phyloP scores from a whole-genome alignment of 2,329 filamentous ascomycete genomes.

The Furcasterigmium sp. region DNA sequence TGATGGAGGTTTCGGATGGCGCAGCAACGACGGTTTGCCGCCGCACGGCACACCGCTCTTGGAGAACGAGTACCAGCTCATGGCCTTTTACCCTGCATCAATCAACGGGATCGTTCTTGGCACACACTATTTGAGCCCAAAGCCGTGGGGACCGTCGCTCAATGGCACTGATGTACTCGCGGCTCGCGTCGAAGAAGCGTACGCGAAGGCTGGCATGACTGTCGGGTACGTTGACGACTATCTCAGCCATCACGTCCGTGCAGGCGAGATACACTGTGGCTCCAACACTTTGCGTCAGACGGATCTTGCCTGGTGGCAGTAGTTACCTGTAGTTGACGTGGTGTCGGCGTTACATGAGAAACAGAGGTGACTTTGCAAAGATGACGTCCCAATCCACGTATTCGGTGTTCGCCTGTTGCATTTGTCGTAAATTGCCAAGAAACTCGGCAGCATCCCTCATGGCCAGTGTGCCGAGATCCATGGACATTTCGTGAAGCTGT shows the following conservation, averaged over 20 bases:
- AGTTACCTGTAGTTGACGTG: neutral
- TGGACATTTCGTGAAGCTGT: neutral
- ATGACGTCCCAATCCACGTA: neutral
- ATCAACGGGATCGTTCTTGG: constrained; percentile 16
- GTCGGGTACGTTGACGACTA: constrained; percentile 20
- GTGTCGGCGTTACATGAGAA: constrained; percentile 1
- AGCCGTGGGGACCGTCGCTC: constrained; percentile 20
- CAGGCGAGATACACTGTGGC: constrained; percentile 21
- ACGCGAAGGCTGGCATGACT: constrained; percentile 13
- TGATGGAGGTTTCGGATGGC: neutral
- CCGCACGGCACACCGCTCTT: neutral
- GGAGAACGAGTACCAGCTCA: constrained; percentile 5
- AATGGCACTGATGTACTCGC: constrained; percentile 18
- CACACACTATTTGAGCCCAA: constrained; percentile 13
- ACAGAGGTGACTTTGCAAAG: neutral
- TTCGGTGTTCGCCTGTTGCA: neutral
- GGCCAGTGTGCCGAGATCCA: neutral
- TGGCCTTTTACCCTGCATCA: constrained; percentile 13
- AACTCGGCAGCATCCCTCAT: neutral
- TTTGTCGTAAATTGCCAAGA: neutral
- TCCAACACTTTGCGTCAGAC: constrained; percentile 12
- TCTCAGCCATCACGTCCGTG: constrained; percentile 15
- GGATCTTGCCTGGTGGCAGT: constrained; percentile 11
- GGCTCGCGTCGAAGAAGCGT: constrained; percentile 12
- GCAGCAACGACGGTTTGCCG: constrained; percentile 1